These are phyloP conservation scores for Artemisia annua DNA, from an alignment of 129 eudicot genomes.

Conservation along the genomic window DNA sequence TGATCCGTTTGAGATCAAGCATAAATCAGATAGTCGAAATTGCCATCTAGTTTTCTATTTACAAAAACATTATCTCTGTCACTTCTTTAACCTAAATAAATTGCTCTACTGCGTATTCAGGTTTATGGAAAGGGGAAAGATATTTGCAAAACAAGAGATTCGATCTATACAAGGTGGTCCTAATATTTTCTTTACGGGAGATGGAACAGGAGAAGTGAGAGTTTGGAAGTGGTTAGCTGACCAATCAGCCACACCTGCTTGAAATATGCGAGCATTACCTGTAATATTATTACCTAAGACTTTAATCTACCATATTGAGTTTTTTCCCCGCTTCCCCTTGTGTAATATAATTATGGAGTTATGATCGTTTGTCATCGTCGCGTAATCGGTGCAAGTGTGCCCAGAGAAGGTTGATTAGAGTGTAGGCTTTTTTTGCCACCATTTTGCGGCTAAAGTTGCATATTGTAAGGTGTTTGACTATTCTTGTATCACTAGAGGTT, in stretches of 20 bases:
- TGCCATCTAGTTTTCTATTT: background rate
- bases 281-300: slow-evolving; percentile 24
- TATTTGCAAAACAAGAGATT: slow-evolving; percentile 68
- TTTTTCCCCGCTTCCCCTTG: background rate
- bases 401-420: slow-evolving; percentile 2
- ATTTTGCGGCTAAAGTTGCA: slow-evolving; percentile 18
- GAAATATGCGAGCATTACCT: slow-evolving; percentile 18
- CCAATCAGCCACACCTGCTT: slow-evolving; percentile 38
- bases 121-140: slow-evolving; percentile 86
- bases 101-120: slow-evolving; percentile 31
- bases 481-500: slow-evolving; percentile 28
- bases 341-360: slow-evolving; percentile 28
- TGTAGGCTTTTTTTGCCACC: background rate
- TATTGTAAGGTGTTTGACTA: slow-evolving; percentile 22
- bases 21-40: background rate
- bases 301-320: background rate
- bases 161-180: slow-evolving; percentile 81
- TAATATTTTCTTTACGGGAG: slow-evolving; percentile 88
- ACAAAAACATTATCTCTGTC: background rate
- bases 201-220: slow-evolving; percentile 84
- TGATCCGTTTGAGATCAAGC: background rate
- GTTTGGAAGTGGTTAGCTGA: slow-evolving; percentile 89
- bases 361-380: background rate
- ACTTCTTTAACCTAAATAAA: background rate
- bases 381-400: slow-evolving; percentile 5